Conservation (phyloP, 495 filamentous ascomycete genomes). For the Talaromyces nanjingensis region DNA sequence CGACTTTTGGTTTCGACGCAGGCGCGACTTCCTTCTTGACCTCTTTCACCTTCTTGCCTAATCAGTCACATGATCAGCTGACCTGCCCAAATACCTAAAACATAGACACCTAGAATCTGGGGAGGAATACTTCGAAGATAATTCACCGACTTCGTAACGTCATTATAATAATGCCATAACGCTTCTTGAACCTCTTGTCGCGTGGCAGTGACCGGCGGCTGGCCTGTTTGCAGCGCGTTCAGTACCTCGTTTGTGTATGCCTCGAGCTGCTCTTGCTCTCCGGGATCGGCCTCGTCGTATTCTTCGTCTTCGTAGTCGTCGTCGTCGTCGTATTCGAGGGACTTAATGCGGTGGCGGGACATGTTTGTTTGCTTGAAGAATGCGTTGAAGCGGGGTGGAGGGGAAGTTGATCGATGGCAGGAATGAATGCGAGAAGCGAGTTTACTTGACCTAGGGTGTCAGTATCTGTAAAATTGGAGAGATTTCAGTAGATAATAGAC, state of each 20-base stretch:
- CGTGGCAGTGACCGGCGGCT: constrained; percentile 33
- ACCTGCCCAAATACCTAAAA: not conserved
- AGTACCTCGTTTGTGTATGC: constrained; percentile 33
- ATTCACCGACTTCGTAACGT: constrained; percentile 73
- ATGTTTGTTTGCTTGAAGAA: constrained; percentile 17
- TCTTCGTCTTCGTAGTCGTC: constrained; percentile 31
- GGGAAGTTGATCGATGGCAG: not conserved
- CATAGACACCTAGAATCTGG: not conserved
- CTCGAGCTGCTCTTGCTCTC: constrained; percentile 35
- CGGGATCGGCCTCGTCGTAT: constrained; percentile 36
- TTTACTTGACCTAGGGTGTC: not conserved
- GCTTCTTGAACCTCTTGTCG: constrained; percentile 73
- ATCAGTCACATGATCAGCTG: constrained; percentile 10
- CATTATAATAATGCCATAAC: constrained; percentile 94
- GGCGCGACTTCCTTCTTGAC: constrained; percentile 27
- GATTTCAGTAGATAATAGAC: not conserved
- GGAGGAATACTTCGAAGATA: constrained; percentile 59
- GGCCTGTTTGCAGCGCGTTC: constrained; percentile 30
- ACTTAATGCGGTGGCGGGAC: constrained; percentile 43
- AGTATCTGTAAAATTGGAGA: too few relatives aligned
- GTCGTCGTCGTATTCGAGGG: constrained; percentile 38
- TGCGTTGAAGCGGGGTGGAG: constrained; percentile 8
- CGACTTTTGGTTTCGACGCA: constrained; percentile 28
- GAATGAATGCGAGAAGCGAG: not conserved
- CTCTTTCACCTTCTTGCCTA: constrained; percentile 40